Percentiles rank a stretch among this genome's conserved stretches.
Conservation (phyloP, 2,329 filamentous ascomycete genomes). For the Colletotrichum scovillei region DNA sequence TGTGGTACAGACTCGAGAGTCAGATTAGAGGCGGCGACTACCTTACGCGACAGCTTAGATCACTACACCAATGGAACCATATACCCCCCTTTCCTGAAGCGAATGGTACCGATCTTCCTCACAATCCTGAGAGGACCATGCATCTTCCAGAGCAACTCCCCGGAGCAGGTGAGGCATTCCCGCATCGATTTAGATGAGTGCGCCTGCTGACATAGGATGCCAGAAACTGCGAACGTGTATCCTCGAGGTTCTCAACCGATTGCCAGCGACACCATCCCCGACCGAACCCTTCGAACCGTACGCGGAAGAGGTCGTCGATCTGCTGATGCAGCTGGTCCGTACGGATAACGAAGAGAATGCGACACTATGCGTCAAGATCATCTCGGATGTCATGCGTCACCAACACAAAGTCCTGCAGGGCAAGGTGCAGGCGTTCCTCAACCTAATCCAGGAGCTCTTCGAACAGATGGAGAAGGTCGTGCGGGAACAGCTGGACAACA, state of each 20-base stretch:
- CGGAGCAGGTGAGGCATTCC: slow-evolving; percentile 78
- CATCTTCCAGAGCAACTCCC: slow-evolving; percentile 89
- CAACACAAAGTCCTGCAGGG: slow-evolving; percentile 82
- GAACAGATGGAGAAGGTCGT: slow-evolving; percentile 95
- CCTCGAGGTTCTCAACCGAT: slow-evolving; percentile 91
- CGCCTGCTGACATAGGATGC: slow-evolving; percentile 38
- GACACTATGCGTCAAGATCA: slow-evolving; percentile 97
- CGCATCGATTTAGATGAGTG: not conserved
- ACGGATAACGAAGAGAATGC: slow-evolving; percentile 99
- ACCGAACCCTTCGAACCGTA: slow-evolving; percentile 88
- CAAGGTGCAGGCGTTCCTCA: slow-evolving; percentile 90
- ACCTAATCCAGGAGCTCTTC: slow-evolving; percentile 95
- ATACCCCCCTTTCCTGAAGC: slow-evolving; percentile 85
- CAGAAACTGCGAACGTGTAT: slow-evolving; percentile 92
- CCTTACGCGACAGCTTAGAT: slow-evolving; percentile 92
- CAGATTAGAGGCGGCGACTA: slow-evolving; percentile 84
- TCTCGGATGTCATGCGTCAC: slow-evolving; percentile 95
- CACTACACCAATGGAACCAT: slow-evolving; percentile 82
- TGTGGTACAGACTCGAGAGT: slow-evolving; percentile 75
- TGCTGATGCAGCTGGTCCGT: slow-evolving; percentile 88
- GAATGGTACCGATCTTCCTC: slow-evolving; percentile 90
- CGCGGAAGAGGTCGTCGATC: slow-evolving; percentile 87
- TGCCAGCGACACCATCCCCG: slow-evolving; percentile 78
- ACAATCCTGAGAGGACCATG: slow-evolving; percentile 86
- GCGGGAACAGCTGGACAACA: slow-evolving; percentile 92